Conservation (phyloP, 805 yeast species). For the Priceomyces castillae region DNA sequence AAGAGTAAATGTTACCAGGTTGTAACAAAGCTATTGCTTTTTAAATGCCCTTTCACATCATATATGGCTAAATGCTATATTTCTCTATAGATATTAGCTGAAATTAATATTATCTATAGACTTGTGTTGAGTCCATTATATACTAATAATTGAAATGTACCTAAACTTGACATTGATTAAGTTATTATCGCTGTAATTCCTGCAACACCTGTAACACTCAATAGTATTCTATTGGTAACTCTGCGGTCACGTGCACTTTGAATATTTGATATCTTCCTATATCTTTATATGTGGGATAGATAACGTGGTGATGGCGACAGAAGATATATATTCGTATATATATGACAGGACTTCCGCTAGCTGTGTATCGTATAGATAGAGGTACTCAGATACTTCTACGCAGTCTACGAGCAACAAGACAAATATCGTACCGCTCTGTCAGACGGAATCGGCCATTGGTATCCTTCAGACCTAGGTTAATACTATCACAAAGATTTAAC, state of each 20-base stretch:
- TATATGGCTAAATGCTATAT: background rate
- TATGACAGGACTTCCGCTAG: background rate
- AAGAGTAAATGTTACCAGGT: conserved; percentile 10
- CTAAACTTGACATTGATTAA: too few species aligned
- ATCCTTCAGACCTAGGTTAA: background rate
- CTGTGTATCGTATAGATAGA: background rate
- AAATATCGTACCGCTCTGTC: background rate
- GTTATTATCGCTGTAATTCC: too few species aligned
- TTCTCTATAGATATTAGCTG: too few species aligned
- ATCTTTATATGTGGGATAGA: too few species aligned
- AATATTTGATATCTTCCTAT: too few species aligned
- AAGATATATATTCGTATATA: background rate
- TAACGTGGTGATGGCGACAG: too few species aligned
- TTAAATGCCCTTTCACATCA: background rate
- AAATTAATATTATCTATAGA: too few species aligned
- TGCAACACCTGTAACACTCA: too few species aligned
- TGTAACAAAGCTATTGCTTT: background rate
- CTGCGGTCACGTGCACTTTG: too few species aligned
- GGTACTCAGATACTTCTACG: background rate
- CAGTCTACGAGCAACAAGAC: background rate
- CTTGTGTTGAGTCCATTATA: too few species aligned
- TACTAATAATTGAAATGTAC: too few species aligned
- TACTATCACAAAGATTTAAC: background rate
- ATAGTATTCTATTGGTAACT: too few species aligned
- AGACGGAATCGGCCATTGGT: background rate